Base-by-base conservation (phyloP, 1,139 yeast species). In the Kodamaea ohmeri region DNA sequence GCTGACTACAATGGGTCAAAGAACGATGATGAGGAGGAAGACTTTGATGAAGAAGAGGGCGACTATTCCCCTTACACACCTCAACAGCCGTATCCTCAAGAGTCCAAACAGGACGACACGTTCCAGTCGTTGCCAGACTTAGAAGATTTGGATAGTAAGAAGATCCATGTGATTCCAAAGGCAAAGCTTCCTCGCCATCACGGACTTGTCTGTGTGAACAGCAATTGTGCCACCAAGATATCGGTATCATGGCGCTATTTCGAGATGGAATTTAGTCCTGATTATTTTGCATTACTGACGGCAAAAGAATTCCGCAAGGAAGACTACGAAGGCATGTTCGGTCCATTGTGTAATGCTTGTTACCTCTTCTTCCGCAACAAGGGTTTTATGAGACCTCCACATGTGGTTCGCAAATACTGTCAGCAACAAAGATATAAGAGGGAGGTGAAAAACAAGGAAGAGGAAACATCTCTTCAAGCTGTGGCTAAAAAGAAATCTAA, bases 351-450 rank as follows among this genome's bases (percentile, higher is more conserved):
- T 51, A 71, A 72, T 49, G 76, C 76, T 2, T 73, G 78, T 47
- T 70, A 67, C 47, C 55, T 71, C 22, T 72, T 72, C 45, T 65
- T 71, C 42, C 58, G 76, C 39, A 67, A 64, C 44, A 69, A 71
- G 48, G 77, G 76, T n/a, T 71, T 71, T 48, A 70, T 72, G 75
- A 61, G 76, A 50, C 77, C 77, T 2, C 71, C 66, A 46, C 65
- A 64, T 17, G 76, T 71, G 33, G 76, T 71, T 7, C 66, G 69
- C 46, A 71, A 71, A 49, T 71, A 71, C 48, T 56, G 67, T 43
- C 73, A 71, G 45, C 76, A 71, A 46, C 75, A 70, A 48, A 55
- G 63, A 37, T 70, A 71, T 46, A 69, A 67, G 50, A 59, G 54
- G 37, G 71, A 58, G 41, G 49, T 55, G 35, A 63, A 61, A 40